Percentiles rank a stretch among this genome's conserved stretches.
These are phyloP conservation scores for Exsudoporus frostii DNA, from an alignment of 768 basidiomycete genomes.

Conservation along the genomic window DNA sequence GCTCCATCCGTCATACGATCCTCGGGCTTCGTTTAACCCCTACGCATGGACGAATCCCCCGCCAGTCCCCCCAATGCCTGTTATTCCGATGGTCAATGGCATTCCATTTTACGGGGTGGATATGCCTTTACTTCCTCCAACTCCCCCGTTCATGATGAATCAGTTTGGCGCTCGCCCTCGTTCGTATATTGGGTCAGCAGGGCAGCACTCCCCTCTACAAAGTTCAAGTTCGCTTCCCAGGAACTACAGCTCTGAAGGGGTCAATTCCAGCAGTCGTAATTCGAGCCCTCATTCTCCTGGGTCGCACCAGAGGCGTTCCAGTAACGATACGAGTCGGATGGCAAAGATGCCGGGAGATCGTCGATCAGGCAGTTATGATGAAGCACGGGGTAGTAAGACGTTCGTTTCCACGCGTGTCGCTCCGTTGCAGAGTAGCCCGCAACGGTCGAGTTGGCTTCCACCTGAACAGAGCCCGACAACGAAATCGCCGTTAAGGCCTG, in stretches of 20 bases:
- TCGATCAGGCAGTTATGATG: slow-evolving; percentile 15
- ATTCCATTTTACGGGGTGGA: slow-evolving; percentile 51
- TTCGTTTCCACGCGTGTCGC: slow-evolving; percentile 7
- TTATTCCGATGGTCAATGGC: slow-evolving; percentile 31
- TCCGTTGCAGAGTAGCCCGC: slow-evolving; percentile 11
- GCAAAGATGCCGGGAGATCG: slow-evolving; percentile 7
- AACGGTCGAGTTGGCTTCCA: slow-evolving; percentile 24
- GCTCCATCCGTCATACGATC: slow-evolving; percentile 27
- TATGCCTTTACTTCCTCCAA: slow-evolving; percentile 68
- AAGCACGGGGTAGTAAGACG: slow-evolving; percentile 14
- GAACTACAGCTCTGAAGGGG: slow-evolving; percentile 26
- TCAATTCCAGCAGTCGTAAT: slow-evolving; percentile 14
- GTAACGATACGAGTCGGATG: slow-evolving; percentile 27
- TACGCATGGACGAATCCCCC: slow-evolving; percentile 26
- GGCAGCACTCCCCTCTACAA: slow-evolving; percentile 29
- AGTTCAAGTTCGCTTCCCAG: slow-evolving; percentile 18
- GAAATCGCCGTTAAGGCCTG: slow-evolving; percentile 15
- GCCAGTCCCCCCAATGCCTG: slow-evolving; percentile 36
- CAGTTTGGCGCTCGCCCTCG: slow-evolving; percentile 45
- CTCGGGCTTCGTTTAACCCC: slow-evolving; percentile 24
- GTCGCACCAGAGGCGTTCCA: slow-evolving; percentile 30
- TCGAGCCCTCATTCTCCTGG: slow-evolving; percentile 19
- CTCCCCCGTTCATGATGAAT: slow-evolving; percentile 74
- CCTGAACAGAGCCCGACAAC: slow-evolving; percentile 15
- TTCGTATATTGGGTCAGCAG: slow-evolving; percentile 29